These are phyloP conservation scores for Calycina marina DNA, from an alignment of 2,329 filamentous ascomycete species.

Conservation along the genomic window DNA sequence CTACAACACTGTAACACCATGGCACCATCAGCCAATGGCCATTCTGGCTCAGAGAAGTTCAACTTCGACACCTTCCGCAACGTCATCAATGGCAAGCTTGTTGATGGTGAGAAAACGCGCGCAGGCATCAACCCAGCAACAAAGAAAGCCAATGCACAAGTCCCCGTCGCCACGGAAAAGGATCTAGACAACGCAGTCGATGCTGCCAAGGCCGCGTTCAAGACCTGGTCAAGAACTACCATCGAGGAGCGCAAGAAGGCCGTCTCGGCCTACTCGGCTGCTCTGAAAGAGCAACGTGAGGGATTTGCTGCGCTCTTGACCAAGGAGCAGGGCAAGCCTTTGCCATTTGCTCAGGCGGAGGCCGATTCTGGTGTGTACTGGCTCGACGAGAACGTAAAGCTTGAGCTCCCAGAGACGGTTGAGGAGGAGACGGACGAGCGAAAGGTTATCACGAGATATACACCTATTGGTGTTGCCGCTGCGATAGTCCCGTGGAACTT, in stretches of 20 bases:
- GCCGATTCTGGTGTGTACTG: background rate
- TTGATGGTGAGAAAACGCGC: constrained; percentile 5
- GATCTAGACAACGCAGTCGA: constrained; percentile 23
- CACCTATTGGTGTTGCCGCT: constrained; percentile 33
- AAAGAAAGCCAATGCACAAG: constrained; percentile 13
- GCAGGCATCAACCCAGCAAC: constrained; percentile 14
- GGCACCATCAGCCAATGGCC: background rate
- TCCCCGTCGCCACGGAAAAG: constrained; percentile 23
- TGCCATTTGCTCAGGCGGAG: constrained; percentile 26
- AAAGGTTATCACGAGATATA: constrained; percentile 25
- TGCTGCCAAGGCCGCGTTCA: constrained; percentile 28
- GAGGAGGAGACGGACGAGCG: constrained; percentile 1
- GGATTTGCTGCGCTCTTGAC: constrained; percentile 31
- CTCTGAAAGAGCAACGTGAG: constrained; percentile 20
- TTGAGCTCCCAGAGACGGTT: background rate
- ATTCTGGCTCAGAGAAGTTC: background rate
- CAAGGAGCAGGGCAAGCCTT: constrained; percentile 39
- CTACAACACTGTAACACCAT: background rate
- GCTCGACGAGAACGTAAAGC: background rate
- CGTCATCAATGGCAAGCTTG: constrained; percentile 6
- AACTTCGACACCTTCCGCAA: constrained; percentile 9
- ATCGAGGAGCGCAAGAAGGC: constrained; percentile 29
- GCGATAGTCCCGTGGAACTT: constrained; percentile 50
- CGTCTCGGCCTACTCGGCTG: constrained; percentile 14
- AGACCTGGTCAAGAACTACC: constrained; percentile 30